Evolutionary conservation across 179 eudicot genomes (phyloP).

Genomic region (Silene coronaria): DNA sequence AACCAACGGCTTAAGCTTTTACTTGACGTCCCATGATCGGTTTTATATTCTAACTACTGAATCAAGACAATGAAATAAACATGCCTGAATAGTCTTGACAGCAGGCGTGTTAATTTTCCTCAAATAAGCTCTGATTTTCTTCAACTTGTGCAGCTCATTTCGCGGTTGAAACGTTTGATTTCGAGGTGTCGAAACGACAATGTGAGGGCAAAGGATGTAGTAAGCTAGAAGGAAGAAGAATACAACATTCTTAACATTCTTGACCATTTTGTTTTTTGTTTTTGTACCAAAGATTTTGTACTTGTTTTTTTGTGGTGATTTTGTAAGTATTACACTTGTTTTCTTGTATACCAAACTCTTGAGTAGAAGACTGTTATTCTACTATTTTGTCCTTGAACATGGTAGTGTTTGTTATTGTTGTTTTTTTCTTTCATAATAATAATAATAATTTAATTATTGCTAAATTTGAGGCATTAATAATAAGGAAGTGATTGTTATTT

Average conservation of each 20-base stretch:
- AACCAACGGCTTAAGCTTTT: too few species aligned
- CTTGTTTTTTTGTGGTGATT: constrained; percentile 32
- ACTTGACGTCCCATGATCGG: too few species aligned
- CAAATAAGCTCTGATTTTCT: constrained; percentile 49
- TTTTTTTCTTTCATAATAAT: constrained; percentile 18
- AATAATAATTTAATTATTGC: background rate
- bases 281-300: constrained; percentile 17
- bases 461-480: constrained; percentile 7
- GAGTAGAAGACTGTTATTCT: constrained; percentile 38
- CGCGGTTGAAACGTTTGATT: constrained; percentile 62
- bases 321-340: constrained; percentile 61
- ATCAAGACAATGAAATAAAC: background rate
- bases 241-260: constrained; percentile 29
- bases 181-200: constrained; percentile 23
- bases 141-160: constrained; percentile 49
- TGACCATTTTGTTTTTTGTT: constrained; percentile 15
- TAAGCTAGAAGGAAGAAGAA: constrained; percentile 31
- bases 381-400: constrained; percentile 45
- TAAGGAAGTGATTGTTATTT: too few species aligned
- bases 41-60: too few species aligned
- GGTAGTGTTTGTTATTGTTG: background rate
- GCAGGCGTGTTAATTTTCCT: constrained; percentile 81
- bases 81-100: constrained; percentile 77
- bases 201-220: constrained; percentile 24
- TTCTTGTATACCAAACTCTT: constrained; percentile 42